These are phyloP conservation scores for Typha latifolia DNA, from an alignment of 176 grass and related monocot species.

Conservation along the genomic window DNA sequence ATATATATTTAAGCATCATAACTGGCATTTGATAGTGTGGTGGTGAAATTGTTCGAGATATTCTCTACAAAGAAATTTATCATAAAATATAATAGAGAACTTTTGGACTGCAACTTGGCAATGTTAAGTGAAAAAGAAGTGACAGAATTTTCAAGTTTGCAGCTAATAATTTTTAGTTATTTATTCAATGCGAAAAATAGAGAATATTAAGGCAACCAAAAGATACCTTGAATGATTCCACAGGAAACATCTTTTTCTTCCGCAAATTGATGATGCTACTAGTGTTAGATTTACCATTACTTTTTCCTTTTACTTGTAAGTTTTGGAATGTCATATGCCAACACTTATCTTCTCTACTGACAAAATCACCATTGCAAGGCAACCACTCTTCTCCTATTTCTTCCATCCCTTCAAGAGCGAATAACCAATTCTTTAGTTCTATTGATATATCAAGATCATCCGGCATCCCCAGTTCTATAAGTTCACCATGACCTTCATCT, in stretches of 20 bases:
- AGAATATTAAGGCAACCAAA: constrained; percentile 3
- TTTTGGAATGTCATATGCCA: constrained; percentile 93
- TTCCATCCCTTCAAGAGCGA: constrained; percentile 87
- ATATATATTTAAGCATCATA: too few species aligned
- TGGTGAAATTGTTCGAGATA: too few species aligned
- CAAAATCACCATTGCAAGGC: constrained; percentile 24
- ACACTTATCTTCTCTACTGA: constrained; percentile 95
- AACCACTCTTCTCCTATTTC: constrained; percentile 47
- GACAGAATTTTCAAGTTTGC: too few species aligned
- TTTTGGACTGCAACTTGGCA: too few species aligned
- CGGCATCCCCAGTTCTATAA: constrained; percentile 78
- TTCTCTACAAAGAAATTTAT: too few species aligned
- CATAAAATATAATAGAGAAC: too few species aligned
- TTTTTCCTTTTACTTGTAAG: constrained; percentile 74
- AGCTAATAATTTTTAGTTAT: too few species aligned
- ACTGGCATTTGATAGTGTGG: too few species aligned
- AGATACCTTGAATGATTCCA: constrained; percentile 69
- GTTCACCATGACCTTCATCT: constrained; percentile 37
- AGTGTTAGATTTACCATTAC: constrained; percentile 39
- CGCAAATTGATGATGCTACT: constrained; percentile 23
- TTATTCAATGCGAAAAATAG: not conserved
- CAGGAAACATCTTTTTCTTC: constrained; percentile 45
- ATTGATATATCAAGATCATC: constrained; percentile 89
- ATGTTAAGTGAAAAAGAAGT: too few species aligned
- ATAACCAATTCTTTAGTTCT: constrained; percentile 87